Evolutionary conservation across 345 rosid species (phyloP).

Genomic region (Psidium friedrichsthalianum): DNA sequence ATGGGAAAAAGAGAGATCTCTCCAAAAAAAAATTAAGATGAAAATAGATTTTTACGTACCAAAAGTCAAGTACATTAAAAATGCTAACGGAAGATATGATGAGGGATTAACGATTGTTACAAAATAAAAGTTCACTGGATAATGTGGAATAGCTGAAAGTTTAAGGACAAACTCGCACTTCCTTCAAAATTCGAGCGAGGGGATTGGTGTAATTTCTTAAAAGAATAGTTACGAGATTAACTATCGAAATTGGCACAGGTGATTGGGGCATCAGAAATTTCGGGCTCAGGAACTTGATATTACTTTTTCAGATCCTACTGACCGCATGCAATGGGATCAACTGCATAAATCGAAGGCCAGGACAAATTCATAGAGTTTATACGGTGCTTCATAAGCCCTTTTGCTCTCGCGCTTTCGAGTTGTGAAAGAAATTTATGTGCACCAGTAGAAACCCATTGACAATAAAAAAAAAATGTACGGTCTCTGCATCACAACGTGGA

Average conservation of each 20-base stretch:
- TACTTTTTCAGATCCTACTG: neutral
- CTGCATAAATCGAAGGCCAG: neutral
- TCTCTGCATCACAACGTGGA: neutral
- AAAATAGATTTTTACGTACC: neutral
- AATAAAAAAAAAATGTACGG: neutral
- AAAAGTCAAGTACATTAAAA: neutral
- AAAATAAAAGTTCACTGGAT: neutral
- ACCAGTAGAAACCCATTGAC: neutral
- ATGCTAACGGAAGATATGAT: neutral
- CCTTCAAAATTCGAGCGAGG: neutral
- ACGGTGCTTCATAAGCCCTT: neutral
- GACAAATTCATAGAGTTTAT: neutral
- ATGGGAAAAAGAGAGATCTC: neutral
- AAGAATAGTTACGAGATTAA: neutral
- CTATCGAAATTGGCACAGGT: neutral
- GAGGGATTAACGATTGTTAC: neutral
- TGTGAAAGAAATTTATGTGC: neutral
- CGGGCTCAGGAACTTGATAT: neutral
- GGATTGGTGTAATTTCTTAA: neutral
- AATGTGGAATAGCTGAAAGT: neutral
- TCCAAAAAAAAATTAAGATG: neutral
- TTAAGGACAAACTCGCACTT: too few species aligned
- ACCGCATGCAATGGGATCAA: neutral
- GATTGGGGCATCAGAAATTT: neutral
- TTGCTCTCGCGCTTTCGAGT: neutral